Conservation (phyloP, 1,139 yeast genomes). For the Pichia sp. region DNA sequence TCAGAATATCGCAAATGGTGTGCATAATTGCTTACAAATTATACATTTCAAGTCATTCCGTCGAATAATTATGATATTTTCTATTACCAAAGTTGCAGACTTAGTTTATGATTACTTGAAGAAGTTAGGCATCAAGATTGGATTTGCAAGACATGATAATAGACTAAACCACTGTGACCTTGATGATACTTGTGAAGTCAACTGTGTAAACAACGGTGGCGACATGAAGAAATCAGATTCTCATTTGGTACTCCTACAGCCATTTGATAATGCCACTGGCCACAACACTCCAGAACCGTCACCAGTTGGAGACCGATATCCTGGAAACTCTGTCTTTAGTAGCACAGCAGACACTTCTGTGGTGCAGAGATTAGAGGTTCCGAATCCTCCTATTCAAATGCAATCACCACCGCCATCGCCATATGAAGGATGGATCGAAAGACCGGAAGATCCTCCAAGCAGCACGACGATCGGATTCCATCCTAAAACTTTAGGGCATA, state of each 20-base stretch:
- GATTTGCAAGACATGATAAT: conserved; percentile 26
- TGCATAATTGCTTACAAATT: conserved; percentile 23
- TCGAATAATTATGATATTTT: conserved; percentile 32
- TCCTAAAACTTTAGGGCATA: conserved; percentile 29
- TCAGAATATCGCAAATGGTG: conserved; percentile 13
- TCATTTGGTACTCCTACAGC: neutral
- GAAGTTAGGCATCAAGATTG: conserved; percentile 21
- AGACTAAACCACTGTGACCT: conserved; percentile 3
- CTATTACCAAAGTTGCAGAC: conserved; percentile 20
- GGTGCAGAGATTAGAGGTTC: conserved; percentile 20
- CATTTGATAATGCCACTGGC: neutral
- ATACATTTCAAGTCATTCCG: conserved; percentile 29
- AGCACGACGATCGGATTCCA: conserved; percentile 29
- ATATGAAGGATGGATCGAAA: conserved; percentile 30
- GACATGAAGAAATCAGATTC: neutral
- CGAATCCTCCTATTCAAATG: conserved; percentile 28
- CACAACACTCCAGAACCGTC: neutral
- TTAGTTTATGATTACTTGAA: conserved; percentile 21
- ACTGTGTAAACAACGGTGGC: no score
- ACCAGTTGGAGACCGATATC: conserved; percentile 12
- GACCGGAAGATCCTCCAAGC: conserved; percentile 32
- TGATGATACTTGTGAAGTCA: conserved; percentile 2
- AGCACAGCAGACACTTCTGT: neutral
- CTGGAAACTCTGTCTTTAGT: conserved; percentile 1
- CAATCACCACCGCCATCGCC: conserved; percentile 36